Evolutionary conservation across 345 rosid genomes (phyloP), one percentile per base, ranked within the genome.

Genomic region (Physaria fendleri): DNA sequence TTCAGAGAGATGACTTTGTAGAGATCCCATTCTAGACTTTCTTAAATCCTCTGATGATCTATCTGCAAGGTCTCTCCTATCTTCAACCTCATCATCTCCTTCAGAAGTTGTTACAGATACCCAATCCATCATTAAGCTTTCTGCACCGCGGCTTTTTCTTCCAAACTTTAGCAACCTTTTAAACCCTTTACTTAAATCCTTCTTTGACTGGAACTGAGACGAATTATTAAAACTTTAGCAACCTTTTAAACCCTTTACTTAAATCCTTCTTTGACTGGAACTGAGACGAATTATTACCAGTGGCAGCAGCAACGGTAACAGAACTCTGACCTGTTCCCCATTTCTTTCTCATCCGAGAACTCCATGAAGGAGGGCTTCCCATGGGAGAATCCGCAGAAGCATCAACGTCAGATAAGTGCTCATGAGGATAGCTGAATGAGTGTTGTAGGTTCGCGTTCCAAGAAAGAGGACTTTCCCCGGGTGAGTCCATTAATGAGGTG

Each of bases 21-120:
- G 68, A 63, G 79, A 80, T 50, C 95, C 90, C 97, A 90, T 90
- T 68, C 95, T 84, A 15, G 93, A 90, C 77, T 83, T 90, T 77
- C 90, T 81, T 77, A 87, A 75, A 74, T 87, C 95, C 23, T 83
- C 97, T 17, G 90, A 81, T 42, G 82, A 81, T 22, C 83, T 64
- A 64, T 77, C 80, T 14, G 80, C 84, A 65, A 74, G 71, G 66
- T 90, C 97, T 67, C 89, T 74, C 46, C 87, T 90, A 54, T 90
- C 94, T 62, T 90, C 97, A 32, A 84, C 69, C 64, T 90, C 97
- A 65, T 85, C 97, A 74, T 90, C 97, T 66, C 95, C 97, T 74
- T 90, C 97, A 30, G 95, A 87, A 59, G 95, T 87, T 1, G 95
- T 87, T 21, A 82, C 93, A 48, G 97, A 90, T 59, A 85, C 79